Evolutionary conservation across 2,329 filamentous ascomycete genomes (phyloP).

Genomic region (Calonectria naviculata): DNA sequence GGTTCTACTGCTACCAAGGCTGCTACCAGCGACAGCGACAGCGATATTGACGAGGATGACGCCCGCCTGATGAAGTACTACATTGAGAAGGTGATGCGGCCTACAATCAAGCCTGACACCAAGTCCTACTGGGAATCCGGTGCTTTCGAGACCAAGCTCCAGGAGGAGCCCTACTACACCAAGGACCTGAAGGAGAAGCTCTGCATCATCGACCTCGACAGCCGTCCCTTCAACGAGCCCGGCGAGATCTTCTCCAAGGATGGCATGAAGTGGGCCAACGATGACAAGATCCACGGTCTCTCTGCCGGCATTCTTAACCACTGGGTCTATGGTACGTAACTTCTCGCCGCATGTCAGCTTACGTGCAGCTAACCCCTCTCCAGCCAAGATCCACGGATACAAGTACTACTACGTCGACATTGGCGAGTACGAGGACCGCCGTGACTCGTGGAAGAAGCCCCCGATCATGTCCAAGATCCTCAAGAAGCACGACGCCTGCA

Average conservation of each 20-base stretch:
- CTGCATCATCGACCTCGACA: slow-evolving; percentile 59
- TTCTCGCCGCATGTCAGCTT: not conserved
- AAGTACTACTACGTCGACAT: slow-evolving; percentile 58
- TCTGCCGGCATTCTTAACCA: slow-evolving; percentile 57
- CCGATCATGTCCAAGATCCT: slow-evolving; percentile 55
- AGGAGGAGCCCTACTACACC: slow-evolving; percentile 44
- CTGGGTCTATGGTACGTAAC: slow-evolving; percentile 53
- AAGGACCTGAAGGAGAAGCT: slow-evolving; percentile 50
- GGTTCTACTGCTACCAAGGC: not conserved
- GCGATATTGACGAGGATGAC: slow-evolving; percentile 17
- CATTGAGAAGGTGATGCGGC: slow-evolving; percentile 46
- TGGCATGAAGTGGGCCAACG: slow-evolving; percentile 50
- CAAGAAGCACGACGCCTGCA: slow-evolving; percentile 54
- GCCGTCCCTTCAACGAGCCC: slow-evolving; percentile 49
- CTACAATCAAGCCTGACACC: slow-evolving; percentile 40
- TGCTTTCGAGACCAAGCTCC: slow-evolving; percentile 46
- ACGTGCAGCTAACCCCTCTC: slow-evolving; percentile 29
- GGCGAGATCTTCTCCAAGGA: slow-evolving; percentile 49
- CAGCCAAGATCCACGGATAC: slow-evolving; percentile 59
- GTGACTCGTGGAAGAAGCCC: slow-evolving; percentile 60
- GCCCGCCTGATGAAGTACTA: slow-evolving; percentile 45
- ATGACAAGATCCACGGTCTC: slow-evolving; percentile 46
- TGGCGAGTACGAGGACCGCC: slow-evolving; percentile 51
- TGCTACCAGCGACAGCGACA: not conserved
- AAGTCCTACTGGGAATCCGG: slow-evolving; percentile 44